Conservation (phyloP, 2,329 filamentous ascomycete genomes). For the Geosmithia morbida region DNA sequence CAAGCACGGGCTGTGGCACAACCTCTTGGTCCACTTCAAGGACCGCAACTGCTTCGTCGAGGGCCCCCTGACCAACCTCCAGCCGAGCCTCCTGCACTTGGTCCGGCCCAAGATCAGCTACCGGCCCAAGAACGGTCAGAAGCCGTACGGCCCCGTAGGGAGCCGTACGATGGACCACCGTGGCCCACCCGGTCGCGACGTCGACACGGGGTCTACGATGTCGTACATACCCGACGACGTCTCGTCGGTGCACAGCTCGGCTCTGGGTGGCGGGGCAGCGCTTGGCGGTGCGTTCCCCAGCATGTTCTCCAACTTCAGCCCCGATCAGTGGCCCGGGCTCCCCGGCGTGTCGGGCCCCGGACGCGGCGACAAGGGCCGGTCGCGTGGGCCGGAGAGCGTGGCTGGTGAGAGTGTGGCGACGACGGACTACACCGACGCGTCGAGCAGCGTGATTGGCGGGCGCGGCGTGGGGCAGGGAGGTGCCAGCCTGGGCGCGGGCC, state of each 20-base stretch:
- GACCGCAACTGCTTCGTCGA: constrained; percentile 93
- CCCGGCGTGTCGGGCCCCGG: constrained; percentile 45
- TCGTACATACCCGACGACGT: constrained; percentile 96
- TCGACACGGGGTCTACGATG: constrained; percentile 76
- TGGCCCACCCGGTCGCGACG: constrained; percentile 33
- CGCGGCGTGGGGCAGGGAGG: constrained; percentile 71
- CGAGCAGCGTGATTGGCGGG: constrained; percentile 60
- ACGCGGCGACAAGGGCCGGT: constrained; percentile 53
- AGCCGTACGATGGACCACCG: constrained; percentile 12
- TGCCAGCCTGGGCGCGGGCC: constrained; percentile 69
- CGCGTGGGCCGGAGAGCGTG: constrained; percentile 59
- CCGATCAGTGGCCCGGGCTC: constrained; percentile 78
- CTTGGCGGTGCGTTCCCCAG: constrained; percentile 64
- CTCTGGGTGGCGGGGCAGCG: constrained; percentile 75
- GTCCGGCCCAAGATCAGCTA: constrained; percentile 86
- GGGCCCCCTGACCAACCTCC: constrained; percentile 88
- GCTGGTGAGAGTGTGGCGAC: constrained; percentile 88
- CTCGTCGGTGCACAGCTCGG: constrained; percentile 86
- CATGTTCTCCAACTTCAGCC: constrained; percentile 87
- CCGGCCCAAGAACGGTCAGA: constrained; percentile 64
- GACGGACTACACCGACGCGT: constrained; percentile 78
- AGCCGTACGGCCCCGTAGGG: constrained; percentile 47
- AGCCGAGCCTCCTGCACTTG: constrained; percentile 89
- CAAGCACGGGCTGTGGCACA: constrained; percentile 97
- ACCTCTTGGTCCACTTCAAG: constrained; percentile 90